Evolutionary conservation across 352 stramenopile genomes (phyloP).

Genomic region (Globisporangium rhizosaccharum): DNA sequence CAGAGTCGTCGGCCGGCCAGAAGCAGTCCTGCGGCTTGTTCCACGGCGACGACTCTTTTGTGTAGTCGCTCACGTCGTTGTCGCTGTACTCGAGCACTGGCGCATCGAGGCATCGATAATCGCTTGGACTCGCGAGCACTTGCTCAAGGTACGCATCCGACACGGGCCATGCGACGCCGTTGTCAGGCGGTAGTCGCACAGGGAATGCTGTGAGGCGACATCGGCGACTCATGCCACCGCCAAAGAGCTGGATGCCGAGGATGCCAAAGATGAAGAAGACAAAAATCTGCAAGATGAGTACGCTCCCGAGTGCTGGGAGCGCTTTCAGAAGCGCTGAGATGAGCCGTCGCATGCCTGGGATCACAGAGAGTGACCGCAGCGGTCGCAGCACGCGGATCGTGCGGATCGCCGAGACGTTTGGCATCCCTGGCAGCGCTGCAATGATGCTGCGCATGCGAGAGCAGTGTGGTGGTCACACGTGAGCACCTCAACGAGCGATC

Average conservation of each 20-base stretch:
- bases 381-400: constrained; percentile 87
- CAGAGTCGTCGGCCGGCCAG: constrained; percentile 86
- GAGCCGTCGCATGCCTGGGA: constrained; percentile 73
- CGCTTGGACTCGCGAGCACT: constrained; percentile 27
- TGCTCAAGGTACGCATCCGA: constrained; percentile 34
- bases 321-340: constrained; percentile 84
- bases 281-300: constrained; percentile 88
- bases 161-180: constrained; percentile 39
- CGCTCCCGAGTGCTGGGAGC: constrained; percentile 80
- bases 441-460: constrained; percentile 30
- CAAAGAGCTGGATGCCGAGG: constrained; percentile 86
- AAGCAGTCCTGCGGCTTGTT: constrained; percentile 76
- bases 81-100: constrained; percentile 54
- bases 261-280: constrained; percentile 91
- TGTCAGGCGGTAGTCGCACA: constrained; percentile 29
- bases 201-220: constrained; percentile 79
- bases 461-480: too few species aligned
- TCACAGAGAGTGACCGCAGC: constrained; percentile 84
- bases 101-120: constrained; percentile 33
- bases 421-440: constrained; percentile 46
- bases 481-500: too few species aligned
- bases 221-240: constrained; percentile 69
- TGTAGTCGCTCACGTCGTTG: constrained; percentile 20
- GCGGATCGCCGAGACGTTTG: constrained; percentile 77
- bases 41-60: constrained; percentile 73